Evolutionary conservation across 371 early-diverging fungal species (phyloP).

Genomic region (Actinomucor elegans): DNA sequence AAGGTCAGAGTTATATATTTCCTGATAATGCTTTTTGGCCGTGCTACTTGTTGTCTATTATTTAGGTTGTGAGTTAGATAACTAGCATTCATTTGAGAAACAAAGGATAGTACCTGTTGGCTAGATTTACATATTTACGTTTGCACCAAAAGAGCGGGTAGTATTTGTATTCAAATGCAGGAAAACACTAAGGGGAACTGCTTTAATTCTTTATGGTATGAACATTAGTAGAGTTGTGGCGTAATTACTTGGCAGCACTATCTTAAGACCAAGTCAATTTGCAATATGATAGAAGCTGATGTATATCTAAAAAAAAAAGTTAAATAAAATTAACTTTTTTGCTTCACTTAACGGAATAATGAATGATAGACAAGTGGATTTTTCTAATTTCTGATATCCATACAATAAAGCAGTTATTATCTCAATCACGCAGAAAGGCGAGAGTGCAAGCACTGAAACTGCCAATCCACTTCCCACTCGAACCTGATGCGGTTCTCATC

Average conservation of each 20-base stretch:
- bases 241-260: background rate
- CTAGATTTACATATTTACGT: constrained; percentile 4
- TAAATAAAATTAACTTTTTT: constrained; percentile 2
- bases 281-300: constrained; percentile 3
- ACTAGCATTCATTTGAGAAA: constrained; percentile 4
- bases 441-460: constrained; percentile 2
- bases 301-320: constrained; percentile 3
- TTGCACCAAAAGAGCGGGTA: background rate
- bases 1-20: constrained; percentile 6
- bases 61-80: constrained; percentile 7
- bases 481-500: constrained; percentile 4
- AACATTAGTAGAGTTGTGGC: constrained; percentile 1
- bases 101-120: constrained; percentile 4
- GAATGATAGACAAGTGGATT: constrained; percentile 4
- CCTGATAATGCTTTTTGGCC: constrained; percentile 3
- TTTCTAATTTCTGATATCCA: constrained; percentile 3
- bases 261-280: constrained; percentile 2
- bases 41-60: constrained; percentile 2
- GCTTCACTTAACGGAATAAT: background rate
- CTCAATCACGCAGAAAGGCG: constrained; percentile 4
- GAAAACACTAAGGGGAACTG: constrained; percentile 5
- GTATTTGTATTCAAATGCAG: constrained; percentile 6
- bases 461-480: constrained; percentile 1
- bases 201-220: constrained; percentile 3
- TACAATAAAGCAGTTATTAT: constrained; percentile 3